Evolutionary conservation across 805 yeast species (phyloP).

Genomic region (Saturnispora halmiae): DNA sequence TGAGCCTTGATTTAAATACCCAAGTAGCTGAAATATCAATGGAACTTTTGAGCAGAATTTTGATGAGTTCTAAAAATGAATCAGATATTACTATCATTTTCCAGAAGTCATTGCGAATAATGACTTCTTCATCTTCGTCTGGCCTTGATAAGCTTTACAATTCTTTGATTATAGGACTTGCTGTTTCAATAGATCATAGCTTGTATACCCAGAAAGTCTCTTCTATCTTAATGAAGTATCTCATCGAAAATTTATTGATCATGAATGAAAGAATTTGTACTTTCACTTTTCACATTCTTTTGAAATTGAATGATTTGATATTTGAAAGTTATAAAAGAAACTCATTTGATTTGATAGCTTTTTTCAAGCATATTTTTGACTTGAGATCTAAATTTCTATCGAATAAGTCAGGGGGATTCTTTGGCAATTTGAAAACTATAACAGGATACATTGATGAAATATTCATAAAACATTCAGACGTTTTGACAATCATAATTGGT

Average conservation of each 20-base stretch:
- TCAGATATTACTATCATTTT: neutral
- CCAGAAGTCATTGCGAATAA: neutral
- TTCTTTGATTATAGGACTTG: slow-evolving; percentile 11
- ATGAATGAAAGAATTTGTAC: slow-evolving; percentile 9
- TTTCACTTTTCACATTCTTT: slow-evolving; percentile 10
- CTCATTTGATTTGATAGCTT: slow-evolving; percentile 8
- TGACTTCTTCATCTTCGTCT: neutral
- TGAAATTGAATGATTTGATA: slow-evolving; percentile 6
- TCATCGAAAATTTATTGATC: slow-evolving; percentile 2
- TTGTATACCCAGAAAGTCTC: slow-evolving; percentile 4
- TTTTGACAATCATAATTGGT: slow-evolving; percentile 14
- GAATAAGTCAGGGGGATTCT: slow-evolving; percentile 6
- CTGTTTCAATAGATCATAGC: slow-evolving; percentile 8
- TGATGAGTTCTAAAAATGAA: neutral
- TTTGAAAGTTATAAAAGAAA: slow-evolving; percentile 1
- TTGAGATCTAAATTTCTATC: slow-evolving; percentile 11
- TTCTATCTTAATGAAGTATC: slow-evolving; percentile 1
- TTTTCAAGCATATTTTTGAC: slow-evolving; percentile 10
- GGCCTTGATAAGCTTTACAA: neutral
- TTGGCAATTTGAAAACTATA: slow-evolving; percentile 9
- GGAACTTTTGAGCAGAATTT: neutral
- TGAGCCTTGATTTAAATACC: neutral
- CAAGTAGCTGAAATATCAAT: slow-evolving; percentile 1
- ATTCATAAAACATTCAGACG: slow-evolving; percentile 11
- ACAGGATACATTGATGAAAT: slow-evolving; percentile 15